Conservation (phyloP, 1,139 yeast genomes). For the Zygotorulaspora mrakii region DNA sequence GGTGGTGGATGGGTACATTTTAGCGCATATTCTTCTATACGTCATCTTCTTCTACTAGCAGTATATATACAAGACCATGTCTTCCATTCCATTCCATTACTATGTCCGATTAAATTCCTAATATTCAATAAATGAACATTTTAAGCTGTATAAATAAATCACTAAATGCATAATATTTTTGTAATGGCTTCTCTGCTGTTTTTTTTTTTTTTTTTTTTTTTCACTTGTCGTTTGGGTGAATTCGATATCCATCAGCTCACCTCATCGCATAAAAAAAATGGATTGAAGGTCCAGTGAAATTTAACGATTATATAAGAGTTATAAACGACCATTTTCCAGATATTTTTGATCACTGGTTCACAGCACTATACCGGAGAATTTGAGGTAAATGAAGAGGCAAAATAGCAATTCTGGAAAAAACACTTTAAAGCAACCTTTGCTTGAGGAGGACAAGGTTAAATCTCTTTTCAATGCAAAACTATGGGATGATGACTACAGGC, state of each 20-base stretch:
- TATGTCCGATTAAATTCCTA: not conserved
- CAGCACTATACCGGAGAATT: too few species aligned
- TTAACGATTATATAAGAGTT: slow-evolving; percentile 2
- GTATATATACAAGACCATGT: not conserved
- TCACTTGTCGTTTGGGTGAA: slow-evolving; percentile 4
- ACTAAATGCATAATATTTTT: too few species aligned
- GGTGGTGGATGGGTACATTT: not conserved
- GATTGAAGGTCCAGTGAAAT: too few species aligned
- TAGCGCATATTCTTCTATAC: not conserved
- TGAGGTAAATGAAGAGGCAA: slow-evolving; percentile 20
- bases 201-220: slow-evolving; percentile 2
- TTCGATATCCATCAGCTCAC: slow-evolving; percentile 9
- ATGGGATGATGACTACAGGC: slow-evolving; percentile 48
- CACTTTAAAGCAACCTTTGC: slow-evolving; percentile 25
- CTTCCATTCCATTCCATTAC: not conserved
- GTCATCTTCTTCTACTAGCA: too few species aligned
- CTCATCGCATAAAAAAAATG: slow-evolving; percentile 8
- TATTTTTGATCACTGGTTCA: too few species aligned
- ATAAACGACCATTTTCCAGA: not conserved
- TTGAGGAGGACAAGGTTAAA: slow-evolving; percentile 40
- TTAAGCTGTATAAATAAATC: not conserved
- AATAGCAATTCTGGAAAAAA: slow-evolving; percentile 10
- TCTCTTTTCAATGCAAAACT: slow-evolving; percentile 53
- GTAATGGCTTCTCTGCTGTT: not conserved
- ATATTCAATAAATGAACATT: slow-evolving; percentile 2